Evolutionary conservation across 2,329 filamentous ascomycete genomes (phyloP), one percentile per base, ranked within the genome.

Genomic region (Venturiaceae sp.): DNA sequence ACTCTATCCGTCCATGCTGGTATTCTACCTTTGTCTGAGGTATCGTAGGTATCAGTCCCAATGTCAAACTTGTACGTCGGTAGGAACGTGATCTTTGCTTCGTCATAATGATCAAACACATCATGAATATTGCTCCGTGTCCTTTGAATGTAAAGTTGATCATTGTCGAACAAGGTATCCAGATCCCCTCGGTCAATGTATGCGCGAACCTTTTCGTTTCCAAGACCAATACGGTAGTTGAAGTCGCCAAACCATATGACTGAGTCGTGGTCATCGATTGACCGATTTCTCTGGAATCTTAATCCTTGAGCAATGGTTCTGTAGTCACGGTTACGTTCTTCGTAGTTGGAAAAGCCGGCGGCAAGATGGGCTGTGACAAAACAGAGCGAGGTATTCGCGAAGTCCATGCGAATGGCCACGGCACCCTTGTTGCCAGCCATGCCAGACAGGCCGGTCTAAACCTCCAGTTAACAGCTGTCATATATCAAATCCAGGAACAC

Each of bases 391-490:
- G 92, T 97, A 67, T 88, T 95, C 30, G 90, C 92, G 67, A 90
- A 96, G 62, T 97, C 92, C 72, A 99, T 88, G 4, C 94, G 87
- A 65, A 99, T 96, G 2, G 92, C 94, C 54, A 96, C 95, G 0
- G 94, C 94, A 19, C 94, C 94, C 75, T 99, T 99, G 75, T 99
- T 99, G 23, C 94, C 94, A 30, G 92, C 92, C 80, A 99, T 96
- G 5, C 94, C 94, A 26, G 92, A 96, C 80, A 99, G 85, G 3
- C 94, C 94, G 1, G 84, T 87, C 80, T 71, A 80, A 82, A 11
- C 21, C 26, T 26, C 55, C 63, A 28, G 66, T 68, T 60, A 66
- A 62, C 50, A 33, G n/a, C 11, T 1, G n/a, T 47, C 7, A 41
- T 34, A 16, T 26, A n/a, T 23, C 47, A 26, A 39, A 9, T 6